A percentile compares a stretch with the other conserved stretches of the same genome.
phyloP scores from a whole-genome alignment of 2,329 filamentous ascomycete genomes.

The Rosellinia necatrix region DNA sequence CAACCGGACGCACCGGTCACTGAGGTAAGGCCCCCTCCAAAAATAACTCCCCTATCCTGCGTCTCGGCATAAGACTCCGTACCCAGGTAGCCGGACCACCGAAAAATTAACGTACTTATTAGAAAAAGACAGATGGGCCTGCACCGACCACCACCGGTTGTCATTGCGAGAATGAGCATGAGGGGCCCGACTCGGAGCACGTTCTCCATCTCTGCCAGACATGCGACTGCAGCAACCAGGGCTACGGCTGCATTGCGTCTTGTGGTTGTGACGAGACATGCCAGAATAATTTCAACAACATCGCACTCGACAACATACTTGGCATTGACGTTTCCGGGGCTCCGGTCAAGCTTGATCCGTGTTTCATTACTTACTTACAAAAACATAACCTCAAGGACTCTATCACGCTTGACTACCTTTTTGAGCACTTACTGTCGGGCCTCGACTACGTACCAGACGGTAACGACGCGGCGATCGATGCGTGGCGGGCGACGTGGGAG shows the following conservation, averaged over 20 bases:
- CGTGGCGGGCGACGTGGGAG: slow-evolving; percentile 27
- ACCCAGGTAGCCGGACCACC: not conserved
- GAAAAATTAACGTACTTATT: slow-evolving; percentile 7
- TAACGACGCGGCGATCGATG: slow-evolving; percentile 25
- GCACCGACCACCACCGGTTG: slow-evolving; percentile 11
- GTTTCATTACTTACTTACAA: slow-evolving; percentile 26
- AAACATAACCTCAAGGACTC: slow-evolving; percentile 11
- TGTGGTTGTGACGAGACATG: slow-evolving; percentile 30
- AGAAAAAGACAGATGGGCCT: slow-evolving; percentile 19
- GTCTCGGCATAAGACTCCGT: not conserved
- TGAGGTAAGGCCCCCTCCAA: slow-evolving; percentile 29
- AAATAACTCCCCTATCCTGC: not conserved
- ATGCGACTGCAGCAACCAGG: slow-evolving; percentile 27
- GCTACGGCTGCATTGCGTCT: slow-evolving; percentile 27
- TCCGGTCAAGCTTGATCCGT: slow-evolving; percentile 14
- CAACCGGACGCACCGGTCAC: slow-evolving; percentile 25
- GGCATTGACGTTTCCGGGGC: slow-evolving; percentile 9
- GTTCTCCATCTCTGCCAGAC: slow-evolving; percentile 17
- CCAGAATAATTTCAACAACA: slow-evolving; percentile 27
- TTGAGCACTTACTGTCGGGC: slow-evolving; percentile 26
- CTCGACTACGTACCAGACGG: slow-evolving; percentile 27
- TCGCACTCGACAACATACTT: slow-evolving; percentile 26
- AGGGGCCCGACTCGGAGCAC: slow-evolving; percentile 2
- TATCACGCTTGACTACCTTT: slow-evolving; percentile 27
- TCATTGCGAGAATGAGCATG: slow-evolving; percentile 15